phyloP scores from a whole-genome alignment of 805 yeast genomes.

The Pichia heedii region DNA sequence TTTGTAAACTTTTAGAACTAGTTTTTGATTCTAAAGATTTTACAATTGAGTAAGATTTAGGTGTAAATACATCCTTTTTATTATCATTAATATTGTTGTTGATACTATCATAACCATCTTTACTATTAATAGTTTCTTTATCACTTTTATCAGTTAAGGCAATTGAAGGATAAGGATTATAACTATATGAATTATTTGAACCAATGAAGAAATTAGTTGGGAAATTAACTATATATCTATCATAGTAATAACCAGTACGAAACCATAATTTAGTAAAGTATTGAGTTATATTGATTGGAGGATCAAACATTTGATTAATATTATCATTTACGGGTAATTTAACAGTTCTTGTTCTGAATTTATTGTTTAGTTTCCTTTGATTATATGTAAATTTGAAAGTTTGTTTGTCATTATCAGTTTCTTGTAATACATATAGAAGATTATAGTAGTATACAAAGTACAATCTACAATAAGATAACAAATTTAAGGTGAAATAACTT shows the following conservation, averaged over 20 bases:
- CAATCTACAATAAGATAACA: constrained; percentile 13
- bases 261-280: constrained; percentile 20
- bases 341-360: constrained; percentile 12
- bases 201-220: constrained; percentile 15
- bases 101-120: background rate
- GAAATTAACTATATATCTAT: constrained; percentile 30
- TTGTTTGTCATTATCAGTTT: constrained; percentile 15
- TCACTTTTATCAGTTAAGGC: constrained; percentile 20
- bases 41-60: constrained; percentile 9
- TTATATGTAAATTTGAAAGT: constrained; percentile 16
- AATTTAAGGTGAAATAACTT: constrained; percentile 13
- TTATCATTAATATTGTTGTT: background rate
- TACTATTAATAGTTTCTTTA: constrained; percentile 16
- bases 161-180: constrained; percentile 7
- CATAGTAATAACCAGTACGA: constrained; percentile 31
- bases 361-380: constrained; percentile 16
- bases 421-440: constrained; percentile 17
- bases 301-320: constrained; percentile 17
- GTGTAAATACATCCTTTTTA: constrained; percentile 3
- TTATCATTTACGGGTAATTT: constrained; percentile 14
- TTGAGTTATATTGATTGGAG: constrained; percentile 16
- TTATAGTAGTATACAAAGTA: constrained; percentile 18
- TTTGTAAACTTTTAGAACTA: background rate
- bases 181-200: constrained; percentile 1
- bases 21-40: constrained; percentile 4